A percentile compares a stretch with the other conserved stretches of the same genome.
Conservation (phyloP, 257 asterid genomes). For the Solanum verrucosum region DNA sequence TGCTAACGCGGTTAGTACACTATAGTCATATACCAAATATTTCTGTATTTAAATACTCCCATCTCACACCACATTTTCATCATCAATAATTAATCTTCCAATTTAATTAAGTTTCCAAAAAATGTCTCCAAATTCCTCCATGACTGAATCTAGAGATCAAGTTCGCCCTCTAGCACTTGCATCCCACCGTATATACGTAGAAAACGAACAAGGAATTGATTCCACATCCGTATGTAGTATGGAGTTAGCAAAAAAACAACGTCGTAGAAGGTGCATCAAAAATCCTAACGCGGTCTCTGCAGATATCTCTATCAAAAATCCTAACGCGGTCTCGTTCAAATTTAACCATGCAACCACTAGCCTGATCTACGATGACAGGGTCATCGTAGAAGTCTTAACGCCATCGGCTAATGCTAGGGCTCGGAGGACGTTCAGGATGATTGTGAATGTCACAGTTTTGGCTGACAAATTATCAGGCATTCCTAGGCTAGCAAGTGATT, state of each 20-base stretch:
- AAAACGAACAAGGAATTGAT: neutral
- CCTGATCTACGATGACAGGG: constrained; percentile 2
- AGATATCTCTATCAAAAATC: constrained; percentile 19
- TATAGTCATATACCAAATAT: neutral
- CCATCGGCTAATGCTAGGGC: constrained; percentile 7
- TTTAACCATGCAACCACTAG: constrained; percentile 1
- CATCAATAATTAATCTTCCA: neutral
- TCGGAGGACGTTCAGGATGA: constrained; percentile 6
- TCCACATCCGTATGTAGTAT: neutral
- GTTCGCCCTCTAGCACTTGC: neutral
- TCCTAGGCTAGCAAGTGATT: constrained; percentile 11
- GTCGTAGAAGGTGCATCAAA: constrained; percentile 15
- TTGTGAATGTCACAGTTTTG: constrained; percentile 3
- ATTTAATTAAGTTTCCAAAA: neutral
- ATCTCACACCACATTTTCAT: neutral
- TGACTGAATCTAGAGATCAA: neutral
- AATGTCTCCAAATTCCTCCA: neutral
- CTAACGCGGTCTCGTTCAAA: constrained; percentile 21
- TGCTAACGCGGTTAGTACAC: neutral
- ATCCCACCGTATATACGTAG: neutral
- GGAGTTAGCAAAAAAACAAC: neutral
- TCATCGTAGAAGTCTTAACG: constrained; percentile 6
- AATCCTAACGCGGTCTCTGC: constrained; percentile 5
- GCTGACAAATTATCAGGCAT: constrained; percentile 1
- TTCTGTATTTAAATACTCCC: neutral